phyloP scores from a whole-genome alignment of 2,329 filamentous ascomycete species.

The Alternaria angustiovoidea region DNA sequence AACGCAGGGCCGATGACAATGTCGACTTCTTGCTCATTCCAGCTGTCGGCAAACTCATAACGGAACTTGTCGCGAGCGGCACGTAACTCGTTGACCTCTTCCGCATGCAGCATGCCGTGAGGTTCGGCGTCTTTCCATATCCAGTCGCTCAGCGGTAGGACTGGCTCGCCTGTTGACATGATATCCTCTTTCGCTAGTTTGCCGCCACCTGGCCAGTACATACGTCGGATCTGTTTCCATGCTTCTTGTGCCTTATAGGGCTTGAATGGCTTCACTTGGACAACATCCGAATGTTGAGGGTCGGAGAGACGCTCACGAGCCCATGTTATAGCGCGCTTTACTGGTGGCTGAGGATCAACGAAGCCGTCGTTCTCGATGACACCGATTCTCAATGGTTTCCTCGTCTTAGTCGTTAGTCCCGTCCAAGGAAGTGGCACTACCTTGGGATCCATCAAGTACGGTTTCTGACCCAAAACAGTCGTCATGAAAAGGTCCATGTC shows the following conservation, averaged over 20 bases:
- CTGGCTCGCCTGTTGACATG: slow-evolving; percentile 53
- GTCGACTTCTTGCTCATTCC: slow-evolving; percentile 33
- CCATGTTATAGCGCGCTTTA: slow-evolving; percentile 50
- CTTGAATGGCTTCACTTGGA: slow-evolving; percentile 51
- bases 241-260: slow-evolving; percentile 44
- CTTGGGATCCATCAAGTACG: slow-evolving; percentile 25
- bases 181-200: slow-evolving; percentile 45
- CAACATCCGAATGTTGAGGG: not conserved
- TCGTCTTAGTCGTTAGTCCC: slow-evolving; percentile 19
- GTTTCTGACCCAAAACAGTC: slow-evolving; percentile 17
- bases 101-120: slow-evolving; percentile 18
- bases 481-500: slow-evolving; percentile 30
- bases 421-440: slow-evolving; percentile 32
- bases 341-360: slow-evolving; percentile 52
- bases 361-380: slow-evolving; percentile 53
- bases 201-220: slow-evolving; percentile 60
- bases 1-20: slow-evolving; percentile 31
- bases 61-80: slow-evolving; percentile 24
- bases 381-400: slow-evolving; percentile 52
- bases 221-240: slow-evolving; percentile 44
- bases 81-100: slow-evolving; percentile 20
- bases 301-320: slow-evolving; percentile 28
- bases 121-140: slow-evolving; percentile 15
- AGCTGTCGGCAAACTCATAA: slow-evolving; percentile 19
- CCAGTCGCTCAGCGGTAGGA: slow-evolving; percentile 54